Percentiles rank a stretch among this genome's conserved stretches.
These are phyloP conservation scores for Melampsora larici-populina DNA, from an alignment of 1,284 basidiomycete genomes.

Conservation along the genomic window DNA sequence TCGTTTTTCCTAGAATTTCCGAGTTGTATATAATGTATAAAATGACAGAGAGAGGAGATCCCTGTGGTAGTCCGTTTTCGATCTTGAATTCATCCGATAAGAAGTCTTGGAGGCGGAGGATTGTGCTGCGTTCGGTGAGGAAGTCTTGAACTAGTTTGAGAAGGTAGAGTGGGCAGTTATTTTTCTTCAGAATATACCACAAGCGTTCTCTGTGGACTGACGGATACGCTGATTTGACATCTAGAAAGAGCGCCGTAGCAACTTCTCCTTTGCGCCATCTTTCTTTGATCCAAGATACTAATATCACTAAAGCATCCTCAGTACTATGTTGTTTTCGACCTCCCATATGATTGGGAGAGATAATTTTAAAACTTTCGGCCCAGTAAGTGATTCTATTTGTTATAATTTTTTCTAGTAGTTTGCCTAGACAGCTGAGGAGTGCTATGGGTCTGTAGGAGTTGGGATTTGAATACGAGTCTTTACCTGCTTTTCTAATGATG, in stretches of 20 bases:
- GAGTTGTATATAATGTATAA: conserved; percentile 22
- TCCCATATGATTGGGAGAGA: conserved; percentile 4
- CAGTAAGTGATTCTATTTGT: conserved; percentile 11
- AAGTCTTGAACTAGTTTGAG: not conserved
- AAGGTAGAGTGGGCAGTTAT: not conserved
- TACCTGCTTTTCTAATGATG: not conserved
- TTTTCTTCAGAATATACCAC: not conserved
- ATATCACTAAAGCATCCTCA: not conserved
- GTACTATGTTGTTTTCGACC: not conserved
- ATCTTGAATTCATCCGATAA: not conserved
- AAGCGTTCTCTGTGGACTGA: not conserved
- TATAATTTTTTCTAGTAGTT: conserved; percentile 3
- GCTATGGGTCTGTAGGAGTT: not conserved
- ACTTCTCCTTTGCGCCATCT: conserved; percentile 23
- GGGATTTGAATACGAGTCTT: not conserved
- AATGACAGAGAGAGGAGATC: conserved; percentile 11
- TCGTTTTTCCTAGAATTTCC: not conserved
- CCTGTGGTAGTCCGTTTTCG: conserved; percentile 10
- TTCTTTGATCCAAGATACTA: conserved; percentile 1
- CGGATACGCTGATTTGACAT: conserved; percentile 25
- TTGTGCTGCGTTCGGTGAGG: not conserved
- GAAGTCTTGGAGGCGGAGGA: not conserved
- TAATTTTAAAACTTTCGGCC: not conserved
- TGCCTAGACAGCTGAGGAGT: conserved; percentile 10
- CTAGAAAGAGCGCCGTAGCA: conserved; percentile 1